Conservation (phyloP, 176 grass and related monocot genomes). For the Echinochloa phyllopogon region DNA sequence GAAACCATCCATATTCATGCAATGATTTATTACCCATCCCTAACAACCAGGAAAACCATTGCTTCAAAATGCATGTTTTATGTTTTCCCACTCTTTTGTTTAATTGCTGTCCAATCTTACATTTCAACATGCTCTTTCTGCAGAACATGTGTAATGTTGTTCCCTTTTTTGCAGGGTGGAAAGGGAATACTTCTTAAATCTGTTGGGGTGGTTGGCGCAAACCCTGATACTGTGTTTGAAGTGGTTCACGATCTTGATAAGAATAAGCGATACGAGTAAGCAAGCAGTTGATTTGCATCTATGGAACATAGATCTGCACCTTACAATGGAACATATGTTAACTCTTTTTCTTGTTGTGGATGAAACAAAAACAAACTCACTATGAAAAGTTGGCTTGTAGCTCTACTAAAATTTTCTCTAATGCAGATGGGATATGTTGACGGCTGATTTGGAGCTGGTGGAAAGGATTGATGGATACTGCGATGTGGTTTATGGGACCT, state of each 20-base stretch:
- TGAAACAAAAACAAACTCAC: conserved; percentile 16
- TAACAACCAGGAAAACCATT: neutral
- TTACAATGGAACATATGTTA: conserved; percentile 3
- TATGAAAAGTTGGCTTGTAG: conserved; percentile 16
- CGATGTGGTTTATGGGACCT: conserved; percentile 92
- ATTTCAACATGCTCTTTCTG: neutral
- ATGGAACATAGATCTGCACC: neutral
- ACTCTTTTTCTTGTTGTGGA: conserved; percentile 17
- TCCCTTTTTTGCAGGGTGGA: conserved; percentile 52
- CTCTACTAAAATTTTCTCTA: conserved; percentile 41
- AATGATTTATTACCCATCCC: neutral
- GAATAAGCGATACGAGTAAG: conserved; percentile 91
- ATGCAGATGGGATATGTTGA: conserved; percentile 94
- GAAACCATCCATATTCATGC: neutral
- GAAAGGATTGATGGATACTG: conserved; percentile 78
- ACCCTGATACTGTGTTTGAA: conserved; percentile 86
- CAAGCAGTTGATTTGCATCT: conserved; percentile 23
- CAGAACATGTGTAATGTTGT: neutral
- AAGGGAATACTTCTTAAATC: conserved; percentile 79
- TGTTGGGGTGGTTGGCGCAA: conserved; percentile 79
- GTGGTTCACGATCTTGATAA: conserved; percentile 68
- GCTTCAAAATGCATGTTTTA: conserved; percentile 8
- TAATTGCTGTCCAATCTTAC: conserved; percentile 9
- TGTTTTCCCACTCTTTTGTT: neutral
- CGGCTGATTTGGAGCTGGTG: conserved; percentile 80